phyloP scores from a whole-genome alignment of 352 stramenopile species.

The Pythium monospermum region DNA sequence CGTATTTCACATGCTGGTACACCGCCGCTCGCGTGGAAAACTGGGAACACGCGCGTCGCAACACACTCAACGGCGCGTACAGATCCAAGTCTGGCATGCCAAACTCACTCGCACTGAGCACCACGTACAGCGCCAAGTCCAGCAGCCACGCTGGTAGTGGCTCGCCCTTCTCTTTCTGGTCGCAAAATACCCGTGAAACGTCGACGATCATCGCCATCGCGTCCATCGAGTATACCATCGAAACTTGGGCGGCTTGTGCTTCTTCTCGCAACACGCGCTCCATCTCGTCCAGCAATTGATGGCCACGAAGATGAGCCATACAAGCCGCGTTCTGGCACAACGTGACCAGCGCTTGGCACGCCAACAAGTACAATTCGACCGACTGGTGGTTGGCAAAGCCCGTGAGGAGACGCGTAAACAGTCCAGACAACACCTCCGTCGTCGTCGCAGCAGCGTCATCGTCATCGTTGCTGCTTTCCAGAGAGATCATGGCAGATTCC shows the following conservation, averaged over 20 bases:
- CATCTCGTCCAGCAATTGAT: slow-evolving; percentile 18
- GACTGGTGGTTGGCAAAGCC: background rate
- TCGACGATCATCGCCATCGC: slow-evolving; percentile 53
- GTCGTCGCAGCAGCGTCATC: background rate
- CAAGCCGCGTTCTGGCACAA: slow-evolving; percentile 30
- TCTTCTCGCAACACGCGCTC: slow-evolving; percentile 27
- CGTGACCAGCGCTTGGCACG: slow-evolving; percentile 14
- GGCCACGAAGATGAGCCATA: slow-evolving; percentile 5
- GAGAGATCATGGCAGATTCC: slow-evolving; percentile 24
- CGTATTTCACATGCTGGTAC: slow-evolving; percentile 43
- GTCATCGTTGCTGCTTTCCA: background rate
- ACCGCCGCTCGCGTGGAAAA: slow-evolving; percentile 29
- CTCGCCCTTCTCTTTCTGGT: background rate
- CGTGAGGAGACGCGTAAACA: slow-evolving; percentile 6
- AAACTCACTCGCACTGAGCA: slow-evolving; percentile 33
- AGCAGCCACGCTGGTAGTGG: slow-evolving; percentile 30
- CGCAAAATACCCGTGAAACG: slow-evolving; percentile 12
- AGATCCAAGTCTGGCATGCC: slow-evolving; percentile 39
- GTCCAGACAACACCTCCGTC: background rate
- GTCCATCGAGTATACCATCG: slow-evolving; percentile 43
- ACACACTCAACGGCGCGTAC: slow-evolving; percentile 30
- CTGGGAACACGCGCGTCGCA: slow-evolving; percentile 40
- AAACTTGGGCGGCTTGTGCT: slow-evolving; percentile 32
- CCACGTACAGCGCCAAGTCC: slow-evolving; percentile 39
- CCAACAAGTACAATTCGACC: slow-evolving; percentile 9